phyloP scores from a whole-genome alignment of 192 early-diverging fungal genomes.

The Funneliformis mosseae region DNA sequence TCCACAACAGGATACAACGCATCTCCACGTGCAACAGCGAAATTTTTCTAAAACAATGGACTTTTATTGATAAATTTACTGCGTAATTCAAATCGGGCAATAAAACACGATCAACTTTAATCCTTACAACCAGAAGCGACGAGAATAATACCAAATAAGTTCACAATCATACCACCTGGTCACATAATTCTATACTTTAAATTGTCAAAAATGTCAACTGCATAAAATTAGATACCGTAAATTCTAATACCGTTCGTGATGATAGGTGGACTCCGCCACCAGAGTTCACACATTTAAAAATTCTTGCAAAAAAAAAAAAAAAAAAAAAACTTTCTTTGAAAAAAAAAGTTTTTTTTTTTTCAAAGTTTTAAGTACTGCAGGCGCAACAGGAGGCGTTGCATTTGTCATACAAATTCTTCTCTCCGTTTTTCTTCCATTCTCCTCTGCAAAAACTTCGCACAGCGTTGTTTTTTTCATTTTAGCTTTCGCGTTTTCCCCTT shows the following conservation, averaged over 20 bases:
- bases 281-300: slow-evolving; percentile 1
- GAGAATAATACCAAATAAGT: slow-evolving; percentile 26
- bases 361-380: slow-evolving; percentile 23
- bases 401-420: slow-evolving; percentile 27
- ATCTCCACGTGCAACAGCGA: not conserved
- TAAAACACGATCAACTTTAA: slow-evolving; percentile 22
- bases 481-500: slow-evolving; percentile 1
- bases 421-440: slow-evolving; percentile 3
- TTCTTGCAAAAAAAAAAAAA: not conserved
- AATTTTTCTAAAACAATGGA: not conserved
- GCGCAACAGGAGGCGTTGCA: slow-evolving; percentile 27
- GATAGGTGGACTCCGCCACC: slow-evolving; percentile 6
- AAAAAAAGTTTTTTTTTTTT: not conserved
- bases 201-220: not conserved
- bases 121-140: slow-evolving; percentile 2
- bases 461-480: not conserved
- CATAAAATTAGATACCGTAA: slow-evolving; percentile 12
- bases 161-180: slow-evolving; percentile 16
- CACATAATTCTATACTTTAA: not conserved
- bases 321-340: not conserved
- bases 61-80: not conserved
- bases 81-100: slow-evolving; percentile 17
- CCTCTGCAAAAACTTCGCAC: not conserved
- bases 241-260: slow-evolving; percentile 18
- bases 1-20: not conserved